phyloP scores from a whole-genome alignment of 441 rosid genomes.

The Erysimum cheiri region DNA sequence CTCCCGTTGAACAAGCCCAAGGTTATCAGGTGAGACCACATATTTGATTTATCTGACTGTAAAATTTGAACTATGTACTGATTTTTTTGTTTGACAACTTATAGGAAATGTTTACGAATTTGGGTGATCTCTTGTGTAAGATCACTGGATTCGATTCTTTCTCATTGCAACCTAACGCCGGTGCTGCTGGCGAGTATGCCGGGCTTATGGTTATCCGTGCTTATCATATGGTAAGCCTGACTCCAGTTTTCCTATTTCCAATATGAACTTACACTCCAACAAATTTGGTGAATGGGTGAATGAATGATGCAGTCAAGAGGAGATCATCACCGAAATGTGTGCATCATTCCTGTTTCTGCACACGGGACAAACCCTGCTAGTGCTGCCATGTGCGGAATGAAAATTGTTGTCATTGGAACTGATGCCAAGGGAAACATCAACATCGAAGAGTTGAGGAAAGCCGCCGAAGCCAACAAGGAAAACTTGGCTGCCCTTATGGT shows the following conservation, averaged over 20 bases:
- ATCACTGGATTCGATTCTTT: slow-evolving; percentile 95
- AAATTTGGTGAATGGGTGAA: slow-evolving; percentile 22
- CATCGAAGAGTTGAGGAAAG: slow-evolving; percentile 82
- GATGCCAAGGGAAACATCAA: slow-evolving; percentile 97
- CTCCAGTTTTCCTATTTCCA: neutral
- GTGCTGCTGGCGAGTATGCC: slow-evolving; percentile 96
- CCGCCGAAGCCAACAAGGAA: slow-evolving; percentile 86
- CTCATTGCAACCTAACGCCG: slow-evolving; percentile 99
- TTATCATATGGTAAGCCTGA: slow-evolving; percentile 67
- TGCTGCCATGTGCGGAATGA: slow-evolving; percentile 99
- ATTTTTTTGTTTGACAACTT: slow-evolving; percentile 28
- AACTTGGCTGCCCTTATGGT: slow-evolving; percentile 83
- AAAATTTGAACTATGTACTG: slow-evolving; percentile 31
- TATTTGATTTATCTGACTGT: neutral
- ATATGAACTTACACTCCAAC: neutral
- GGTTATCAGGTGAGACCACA: slow-evolving; percentile 81
- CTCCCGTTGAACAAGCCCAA: slow-evolving; percentile 77
- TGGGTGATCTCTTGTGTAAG: slow-evolving; percentile 81
- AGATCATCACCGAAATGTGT: slow-evolving; percentile 91
- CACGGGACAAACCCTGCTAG: slow-evolving; percentile 99
- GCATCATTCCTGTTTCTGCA: slow-evolving; percentile 96
- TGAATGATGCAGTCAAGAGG: slow-evolving; percentile 75
- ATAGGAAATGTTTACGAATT: slow-evolving; percentile 90
- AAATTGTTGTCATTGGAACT: slow-evolving; percentile 90
- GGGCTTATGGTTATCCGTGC: slow-evolving; percentile 99